A percentile compares a stretch with the other conserved stretches of the same genome.
Conservation (phyloP, 805 yeast species). For the Kodamaea nitidulidarum region DNA sequence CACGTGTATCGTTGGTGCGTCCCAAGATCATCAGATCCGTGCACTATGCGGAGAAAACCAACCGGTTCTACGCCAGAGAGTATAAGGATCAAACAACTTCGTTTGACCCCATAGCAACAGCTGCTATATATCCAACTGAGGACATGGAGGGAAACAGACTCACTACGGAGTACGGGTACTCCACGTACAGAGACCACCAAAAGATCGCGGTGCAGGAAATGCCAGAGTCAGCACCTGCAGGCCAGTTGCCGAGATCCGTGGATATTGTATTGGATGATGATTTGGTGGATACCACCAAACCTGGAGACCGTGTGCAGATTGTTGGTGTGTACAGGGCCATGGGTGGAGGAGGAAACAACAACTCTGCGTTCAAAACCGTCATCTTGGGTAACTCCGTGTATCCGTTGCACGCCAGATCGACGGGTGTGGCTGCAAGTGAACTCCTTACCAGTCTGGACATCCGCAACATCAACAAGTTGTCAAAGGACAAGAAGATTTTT, state of each 20-base stretch:
- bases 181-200: conserved; percentile 92
- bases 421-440: conserved; percentile 72
- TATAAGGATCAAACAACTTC: conserved; percentile 91
- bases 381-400: conserved; percentile 85
- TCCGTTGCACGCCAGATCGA: conserved; percentile 81
- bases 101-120: conserved; percentile 75
- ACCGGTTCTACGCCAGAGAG: conserved; percentile 83
- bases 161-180: conserved; percentile 86
- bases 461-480: conserved; percentile 75
- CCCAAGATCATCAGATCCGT: conserved; percentile 91
- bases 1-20: conserved; percentile 86
- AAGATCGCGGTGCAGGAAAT: conserved; percentile 91
- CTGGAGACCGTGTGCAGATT: conserved; percentile 92
- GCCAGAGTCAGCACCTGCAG: conserved; percentile 98
- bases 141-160: conserved; percentile 88
- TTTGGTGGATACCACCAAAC: conserved; percentile 85
- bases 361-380: conserved; percentile 76
- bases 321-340: conserved; percentile 92
- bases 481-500: conserved; percentile 69
- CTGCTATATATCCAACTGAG: conserved; percentile 88
- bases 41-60: conserved; percentile 83
- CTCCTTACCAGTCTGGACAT: conserved; percentile 76
- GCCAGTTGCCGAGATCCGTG: conserved; percentile 90
- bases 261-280: conserved; percentile 95
- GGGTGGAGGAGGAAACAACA: conserved; percentile 62